Conservation (phyloP, 495 filamentous ascomycete species). For the Aspergillus coremiiformis region DNA sequence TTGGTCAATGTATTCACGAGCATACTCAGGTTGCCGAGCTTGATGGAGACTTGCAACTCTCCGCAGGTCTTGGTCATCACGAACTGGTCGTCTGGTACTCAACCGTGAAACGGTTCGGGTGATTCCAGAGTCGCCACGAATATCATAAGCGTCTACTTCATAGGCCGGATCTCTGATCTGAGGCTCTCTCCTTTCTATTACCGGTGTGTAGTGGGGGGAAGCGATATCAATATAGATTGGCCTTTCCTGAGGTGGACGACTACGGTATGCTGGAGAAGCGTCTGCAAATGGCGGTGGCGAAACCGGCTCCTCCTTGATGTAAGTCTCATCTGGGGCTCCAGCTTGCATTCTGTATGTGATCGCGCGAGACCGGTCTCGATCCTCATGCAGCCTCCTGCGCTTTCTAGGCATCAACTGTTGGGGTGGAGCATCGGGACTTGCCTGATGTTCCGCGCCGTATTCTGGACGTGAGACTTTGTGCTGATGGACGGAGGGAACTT, state of each 20-base stretch:
- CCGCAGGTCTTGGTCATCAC: conserved; percentile 51
- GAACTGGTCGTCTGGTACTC: conserved; percentile 32
- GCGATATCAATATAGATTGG: conserved; percentile 44
- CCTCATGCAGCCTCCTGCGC: conserved; percentile 39
- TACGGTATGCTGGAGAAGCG: conserved; percentile 34
- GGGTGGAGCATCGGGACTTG: conserved; percentile 31
- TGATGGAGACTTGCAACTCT: conserved; percentile 53
- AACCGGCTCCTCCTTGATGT: conserved; percentile 81
- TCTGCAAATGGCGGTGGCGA: conserved; percentile 69
- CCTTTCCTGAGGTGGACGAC: conserved; percentile 40
- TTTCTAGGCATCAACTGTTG: conserved; percentile 39
- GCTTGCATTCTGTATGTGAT: conserved; percentile 24
- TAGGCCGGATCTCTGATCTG: conserved; percentile 26
- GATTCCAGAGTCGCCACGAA: conserved; percentile 30
- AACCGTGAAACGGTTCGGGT: conserved; percentile 38
- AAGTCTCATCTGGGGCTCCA: conserved; percentile 40
- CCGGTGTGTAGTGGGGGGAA: conserved; percentile 39
- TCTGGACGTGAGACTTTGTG: conserved; percentile 21
- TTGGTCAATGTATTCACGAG: conserved; percentile 39
- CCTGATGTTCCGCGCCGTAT: conserved; percentile 20
- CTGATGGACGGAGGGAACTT: conserved; percentile 45
- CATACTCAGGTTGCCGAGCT: conserved; percentile 42
- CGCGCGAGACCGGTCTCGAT: conserved; percentile 23
- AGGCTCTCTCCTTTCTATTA: conserved; percentile 31
- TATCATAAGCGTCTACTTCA: conserved; percentile 33